Conservation (phyloP, 768 basidiomycete genomes). For the Boletellus ananas region DNA sequence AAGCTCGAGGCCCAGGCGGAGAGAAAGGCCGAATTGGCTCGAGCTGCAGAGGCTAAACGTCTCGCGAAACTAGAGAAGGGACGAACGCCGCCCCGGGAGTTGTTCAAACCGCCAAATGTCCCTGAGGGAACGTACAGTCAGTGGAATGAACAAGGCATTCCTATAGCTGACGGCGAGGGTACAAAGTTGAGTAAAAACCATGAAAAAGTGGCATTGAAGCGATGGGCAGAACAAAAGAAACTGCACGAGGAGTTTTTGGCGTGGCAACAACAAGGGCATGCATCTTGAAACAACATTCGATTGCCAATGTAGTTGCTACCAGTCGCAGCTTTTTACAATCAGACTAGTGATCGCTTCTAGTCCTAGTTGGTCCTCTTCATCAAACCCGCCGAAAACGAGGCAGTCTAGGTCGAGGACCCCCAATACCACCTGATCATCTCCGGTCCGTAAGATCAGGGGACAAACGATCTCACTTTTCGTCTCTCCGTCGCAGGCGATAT, state of each 20-base stretch:
- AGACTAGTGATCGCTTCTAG: slow-evolving; percentile 68
- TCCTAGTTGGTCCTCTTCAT: slow-evolving; percentile 72
- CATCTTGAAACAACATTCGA: neutral
- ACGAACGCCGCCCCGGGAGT: slow-evolving; percentile 61
- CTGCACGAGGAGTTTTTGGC: slow-evolving; percentile 73
- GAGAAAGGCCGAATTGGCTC: slow-evolving; percentile 69
- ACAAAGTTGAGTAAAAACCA: slow-evolving; percentile 81
- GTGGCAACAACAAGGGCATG: slow-evolving; percentile 31
- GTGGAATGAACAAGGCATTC: slow-evolving; percentile 85
- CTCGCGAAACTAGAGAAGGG: slow-evolving; percentile 84
- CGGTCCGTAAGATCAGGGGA: slow-evolving; percentile 51
- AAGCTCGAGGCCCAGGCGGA: slow-evolving; percentile 69
- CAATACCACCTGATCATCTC: slow-evolving; percentile 34
- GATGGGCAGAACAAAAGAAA: slow-evolving; percentile 69
- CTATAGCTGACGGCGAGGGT: slow-evolving; percentile 79
- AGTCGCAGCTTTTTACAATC: slow-evolving; percentile 60
- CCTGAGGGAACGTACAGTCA: slow-evolving; percentile 68
- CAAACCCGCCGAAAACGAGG: slow-evolving; percentile 64
- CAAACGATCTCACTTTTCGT: slow-evolving; percentile 90
- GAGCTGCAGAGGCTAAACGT: slow-evolving; percentile 63
- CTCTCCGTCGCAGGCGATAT: slow-evolving; percentile 90
- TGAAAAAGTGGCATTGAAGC: slow-evolving; percentile 74
- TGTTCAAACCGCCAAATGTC: slow-evolving; percentile 84
- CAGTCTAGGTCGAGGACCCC: slow-evolving; percentile 89
- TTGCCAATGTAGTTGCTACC: slow-evolving; percentile 39